Evolutionary conservation across 2,329 filamentous ascomycete genomes (phyloP), one percentile per base, ranked within the genome.

Genomic region (Penicillium sp.): DNA sequence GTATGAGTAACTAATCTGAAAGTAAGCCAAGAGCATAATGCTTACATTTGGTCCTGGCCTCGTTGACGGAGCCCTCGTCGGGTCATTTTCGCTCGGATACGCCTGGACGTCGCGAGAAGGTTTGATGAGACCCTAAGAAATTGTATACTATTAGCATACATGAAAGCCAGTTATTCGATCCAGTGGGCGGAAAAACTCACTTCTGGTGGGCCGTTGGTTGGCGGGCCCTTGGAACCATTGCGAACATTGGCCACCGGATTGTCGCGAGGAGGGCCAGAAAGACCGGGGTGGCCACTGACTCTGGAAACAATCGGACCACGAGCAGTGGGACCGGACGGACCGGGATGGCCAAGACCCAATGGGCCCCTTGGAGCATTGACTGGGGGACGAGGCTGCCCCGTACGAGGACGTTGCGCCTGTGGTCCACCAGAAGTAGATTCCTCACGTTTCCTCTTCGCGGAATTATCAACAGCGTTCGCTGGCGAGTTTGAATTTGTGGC

Each of bases 21-120:
- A 47, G 31, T 25, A 10, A 46, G n/a, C 21, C 15, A 35, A 35
- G 46, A 46, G 42, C 39, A 39, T 40, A 27, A 45, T n/a, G 7
- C 56, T 56, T 69, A 71, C 68, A 51, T 62, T 54, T 32, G 55
- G 48, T 41, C 46, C 56, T 25, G 62, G 42, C 42, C 56, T 60
- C 18, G 54, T 35, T n/a, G 55, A 56, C 10, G 63, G 54, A n/a
- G 54, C 54, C 31, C 56, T 44, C 18, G 60, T 16, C 21, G 60
- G 31, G 34, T 59, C 55, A n/a, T 60, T 58, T 58, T 53, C 12
- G 68, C 65, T 59, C 12, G 63, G 60, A 59, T 68, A 68, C 3
- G 67, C 67, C 25, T 70, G 70, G 16, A 66, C 65, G 50, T 74
- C 65, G 46, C 72, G 71, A 34, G 73, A 74, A n/a, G 73, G 74